These are phyloP conservation scores for Boletus fagicola DNA, from an alignment of 768 basidiomycete species.

Conservation along the genomic window DNA sequence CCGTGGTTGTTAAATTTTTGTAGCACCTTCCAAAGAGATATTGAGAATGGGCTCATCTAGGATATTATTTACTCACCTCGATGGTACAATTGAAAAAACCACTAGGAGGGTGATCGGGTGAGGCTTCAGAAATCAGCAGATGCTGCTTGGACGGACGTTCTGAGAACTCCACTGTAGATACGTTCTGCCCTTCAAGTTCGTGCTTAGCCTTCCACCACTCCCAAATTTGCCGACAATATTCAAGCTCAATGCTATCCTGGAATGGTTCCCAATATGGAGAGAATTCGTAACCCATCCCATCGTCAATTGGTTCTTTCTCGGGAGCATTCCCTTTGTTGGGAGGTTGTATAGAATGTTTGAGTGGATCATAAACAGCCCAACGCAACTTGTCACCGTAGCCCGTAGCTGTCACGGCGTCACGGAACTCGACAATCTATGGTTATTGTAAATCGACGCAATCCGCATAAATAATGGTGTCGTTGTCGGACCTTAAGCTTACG, in stretches of 20 bases:
- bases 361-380: conserved; percentile 55
- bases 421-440: conserved; percentile 35
- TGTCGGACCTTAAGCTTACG: conserved; percentile 47
- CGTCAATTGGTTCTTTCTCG: conserved; percentile 28
- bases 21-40: conserved; percentile 42
- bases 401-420: conserved; percentile 35
- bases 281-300: conserved; percentile 39
- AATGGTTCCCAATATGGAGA: conserved; percentile 46
- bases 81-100: conserved; percentile 65
- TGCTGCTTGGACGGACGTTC: conserved; percentile 35
- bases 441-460: neutral
- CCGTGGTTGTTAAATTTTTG: conserved; percentile 40
- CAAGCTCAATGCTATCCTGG: conserved; percentile 35
- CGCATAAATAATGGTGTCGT: neutral
- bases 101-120: conserved; percentile 40
- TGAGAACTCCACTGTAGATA: conserved; percentile 15
- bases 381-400: conserved; percentile 48
- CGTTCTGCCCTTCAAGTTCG: conserved; percentile 16
- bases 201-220: conserved; percentile 51
- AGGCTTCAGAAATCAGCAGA: conserved; percentile 49
- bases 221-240: conserved; percentile 43
- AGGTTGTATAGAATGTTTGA: conserved; percentile 37
- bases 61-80: conserved; percentile 42
- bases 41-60: neutral
- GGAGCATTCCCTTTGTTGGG: conserved; percentile 40